Conservation (phyloP, 257 asterid genomes). For the Solanum corneliomulleri region DNA sequence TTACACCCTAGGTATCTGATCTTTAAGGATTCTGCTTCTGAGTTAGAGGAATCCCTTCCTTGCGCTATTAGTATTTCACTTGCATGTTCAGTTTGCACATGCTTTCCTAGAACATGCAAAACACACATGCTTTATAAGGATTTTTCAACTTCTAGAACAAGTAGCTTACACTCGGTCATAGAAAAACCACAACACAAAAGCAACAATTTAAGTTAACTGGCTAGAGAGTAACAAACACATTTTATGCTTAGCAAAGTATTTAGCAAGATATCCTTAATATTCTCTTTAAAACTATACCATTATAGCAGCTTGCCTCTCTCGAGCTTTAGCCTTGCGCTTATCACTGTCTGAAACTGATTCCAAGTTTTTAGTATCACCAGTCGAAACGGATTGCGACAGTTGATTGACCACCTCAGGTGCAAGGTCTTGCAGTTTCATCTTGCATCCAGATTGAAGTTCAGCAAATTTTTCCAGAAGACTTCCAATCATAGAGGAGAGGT, state of each 20-base stretch:
- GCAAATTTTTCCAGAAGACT: slow-evolving; percentile 56
- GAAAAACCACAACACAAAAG: background rate
- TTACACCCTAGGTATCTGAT: background rate
- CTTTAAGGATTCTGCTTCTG: background rate
- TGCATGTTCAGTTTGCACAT: background rate
- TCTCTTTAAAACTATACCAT: slow-evolving; percentile 41
- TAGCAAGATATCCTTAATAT: background rate
- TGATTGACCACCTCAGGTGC: slow-evolving; percentile 71
- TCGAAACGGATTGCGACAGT: slow-evolving; percentile 26
- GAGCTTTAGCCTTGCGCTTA: slow-evolving; percentile 82
- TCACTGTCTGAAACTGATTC: slow-evolving; percentile 48
- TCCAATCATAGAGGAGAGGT: slow-evolving; percentile 41
- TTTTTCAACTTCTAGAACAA: background rate
- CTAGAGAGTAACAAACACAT: background rate
- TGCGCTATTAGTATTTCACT: background rate
- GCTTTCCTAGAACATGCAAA: background rate
- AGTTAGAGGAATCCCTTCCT: background rate
- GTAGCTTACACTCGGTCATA: background rate
- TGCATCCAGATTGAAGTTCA: slow-evolving; percentile 73
- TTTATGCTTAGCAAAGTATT: background rate
- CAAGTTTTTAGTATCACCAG: slow-evolving; percentile 16
- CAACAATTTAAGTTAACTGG: background rate
- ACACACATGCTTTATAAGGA: background rate
- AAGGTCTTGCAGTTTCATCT: slow-evolving; percentile 59
- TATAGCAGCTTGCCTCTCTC: slow-evolving; percentile 94